Base-by-base conservation (phyloP, 768 basidiomycete genomes). In the Crepidotus variabilis region DNA sequence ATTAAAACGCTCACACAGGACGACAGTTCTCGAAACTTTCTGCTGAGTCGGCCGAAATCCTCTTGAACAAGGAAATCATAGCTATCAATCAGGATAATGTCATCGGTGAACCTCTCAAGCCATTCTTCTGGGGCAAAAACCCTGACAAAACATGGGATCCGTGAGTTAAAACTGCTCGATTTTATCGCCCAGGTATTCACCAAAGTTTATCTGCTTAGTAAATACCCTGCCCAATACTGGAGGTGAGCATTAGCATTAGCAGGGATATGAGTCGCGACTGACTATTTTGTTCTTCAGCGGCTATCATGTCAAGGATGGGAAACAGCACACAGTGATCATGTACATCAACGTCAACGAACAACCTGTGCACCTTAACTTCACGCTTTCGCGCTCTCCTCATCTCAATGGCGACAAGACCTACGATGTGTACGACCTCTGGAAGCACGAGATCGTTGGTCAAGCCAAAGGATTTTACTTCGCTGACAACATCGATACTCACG, bases 91-190 rank as follows among this genome's bases (percentile, higher is more conserved):
- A 83, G 60, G 81, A 82, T 55, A 72, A 76, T 0, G 71, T 71
- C 10, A 73, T 78, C 22, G 79, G 78, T 23, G 77, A 75, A 18
- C 78, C 77, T 20, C 65, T 83, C 47, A 76, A 75, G 51, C 81
- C 82, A n/a, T 83, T 83, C 72, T 72, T 80, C 57, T 84, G 79
- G 81, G 82, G 82, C 10, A 74, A 79, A 63, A 81, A 83, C 61
- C 80, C 81, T 57, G 61, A 79, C 58, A 21, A 59, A 32, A 69
- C 68, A 36, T 67, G 65, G 63, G 57, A 58, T 57, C 54, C 61
- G 64, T 68, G 52, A 63, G 68, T 57, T 46, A 4, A 28, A 23
- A 2, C 28, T 16, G 28, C 35, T 53, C 35, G 52, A 5, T 33
- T 11, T 22, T 23, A 7, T 32, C 22, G 32, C 6, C 47, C 28